These are phyloP conservation scores for Pythium sp. DNA, from an alignment of 352 stramenopile genomes.

Conservation along the genomic window DNA sequence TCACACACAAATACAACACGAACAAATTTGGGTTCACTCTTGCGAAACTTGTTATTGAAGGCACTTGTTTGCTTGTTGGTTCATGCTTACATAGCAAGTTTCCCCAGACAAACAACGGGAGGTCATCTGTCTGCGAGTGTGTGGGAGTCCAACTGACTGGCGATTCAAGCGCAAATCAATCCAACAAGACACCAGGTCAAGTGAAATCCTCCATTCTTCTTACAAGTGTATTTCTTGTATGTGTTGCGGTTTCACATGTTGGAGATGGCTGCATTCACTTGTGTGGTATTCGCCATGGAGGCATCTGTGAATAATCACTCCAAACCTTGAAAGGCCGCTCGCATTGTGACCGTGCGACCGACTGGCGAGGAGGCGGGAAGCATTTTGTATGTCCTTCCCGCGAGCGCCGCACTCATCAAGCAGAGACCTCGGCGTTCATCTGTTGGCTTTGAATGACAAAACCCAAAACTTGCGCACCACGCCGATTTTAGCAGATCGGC, in stretches of 20 bases:
- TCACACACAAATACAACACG: background rate
- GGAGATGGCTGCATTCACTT: background rate
- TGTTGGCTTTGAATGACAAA: too few species aligned
- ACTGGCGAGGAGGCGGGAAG: background rate
- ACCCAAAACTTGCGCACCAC: background rate
- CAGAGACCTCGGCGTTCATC: background rate
- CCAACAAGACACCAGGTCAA: background rate
- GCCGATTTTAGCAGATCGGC: constrained; percentile 1
- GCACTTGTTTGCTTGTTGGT: background rate
- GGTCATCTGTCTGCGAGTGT: background rate
- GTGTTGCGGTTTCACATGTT: background rate
- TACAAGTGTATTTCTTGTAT: background rate
- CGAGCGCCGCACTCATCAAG: background rate
- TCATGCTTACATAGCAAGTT: background rate
- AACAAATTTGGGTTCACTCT: background rate
- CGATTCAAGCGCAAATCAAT: background rate
- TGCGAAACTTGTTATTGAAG: too few species aligned
- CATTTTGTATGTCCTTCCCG: background rate
- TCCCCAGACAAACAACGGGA: background rate
- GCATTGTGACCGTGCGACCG: background rate
- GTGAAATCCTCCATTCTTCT: background rate
- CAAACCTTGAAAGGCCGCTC: background rate
- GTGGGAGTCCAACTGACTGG: background rate
- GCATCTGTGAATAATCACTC: too few species aligned
- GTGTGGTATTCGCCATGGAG: background rate